Base-by-base conservation (phyloP, 495 filamentous ascomycete species). In the Xylaria nigripes region DNA sequence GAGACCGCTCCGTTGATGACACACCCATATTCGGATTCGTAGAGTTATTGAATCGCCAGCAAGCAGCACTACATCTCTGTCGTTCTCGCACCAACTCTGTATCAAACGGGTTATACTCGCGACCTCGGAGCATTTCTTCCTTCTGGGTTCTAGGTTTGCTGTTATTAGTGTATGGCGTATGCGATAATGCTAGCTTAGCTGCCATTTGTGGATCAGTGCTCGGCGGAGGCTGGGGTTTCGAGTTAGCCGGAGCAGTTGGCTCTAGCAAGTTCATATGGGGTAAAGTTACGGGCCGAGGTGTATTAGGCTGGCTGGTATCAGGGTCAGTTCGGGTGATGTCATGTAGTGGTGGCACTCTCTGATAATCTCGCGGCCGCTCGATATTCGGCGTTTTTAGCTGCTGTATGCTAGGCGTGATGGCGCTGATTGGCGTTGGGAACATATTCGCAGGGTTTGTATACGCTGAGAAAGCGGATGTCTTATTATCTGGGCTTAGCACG, bases 71-170 rank as follows among this genome's bases (percentile, higher is more conserved):
- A 72, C 93, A 98, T 56, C 83, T 75, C 61, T 96, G 86, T 21
- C 94, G 85, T 58, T 97, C 93, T 44, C 90, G 79, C 3, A 90
- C 78, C 7, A 98, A 79, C 56, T 89, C 84, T 41, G 82, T 77
- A 62, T 87, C 83, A 57, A 84, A 87, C 1, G 88, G 87, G 45
- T 82, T 82, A 65, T 91, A 97, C 9, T 82, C 77, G 23, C 90
- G 76, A n/a, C 90, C 89, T 40, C 74, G 77, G 3, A 95, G 76
- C 93, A 98, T 98, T 69, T 95, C 93, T 45, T 95, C 89, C 67
- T 93, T 96, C 66, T 96, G 89, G 0, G 84, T 86, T 29, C 80
- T 69, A 54, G 58, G 68, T 57, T 72, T 66, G 21, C 67, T 63
- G 10, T 71, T 58, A 34, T 38, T 55, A 8, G 46, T 2, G 54